Percentiles rank a stretch among this genome's conserved stretches.
Evolutionary conservation across 2,329 filamentous ascomycete genomes (phyloP).

Genomic region (Colletotrichum theobromicola): DNA sequence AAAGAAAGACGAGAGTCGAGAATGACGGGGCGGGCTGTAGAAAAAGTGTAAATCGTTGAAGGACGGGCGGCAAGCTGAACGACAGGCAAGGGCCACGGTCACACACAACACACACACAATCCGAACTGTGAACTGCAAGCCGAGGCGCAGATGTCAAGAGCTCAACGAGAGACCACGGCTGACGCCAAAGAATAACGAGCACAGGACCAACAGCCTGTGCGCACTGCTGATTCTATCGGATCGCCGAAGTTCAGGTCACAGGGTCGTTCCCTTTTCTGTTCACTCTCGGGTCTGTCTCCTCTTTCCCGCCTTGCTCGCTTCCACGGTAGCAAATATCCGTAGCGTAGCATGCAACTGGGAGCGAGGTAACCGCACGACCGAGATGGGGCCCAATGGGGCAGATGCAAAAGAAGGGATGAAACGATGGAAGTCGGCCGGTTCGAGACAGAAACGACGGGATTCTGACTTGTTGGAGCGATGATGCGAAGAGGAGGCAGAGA

Average conservation of each 20-base stretch:
- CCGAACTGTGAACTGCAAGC: neutral
- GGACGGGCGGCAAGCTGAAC: neutral
- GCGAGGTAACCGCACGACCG: constrained; percentile 4
- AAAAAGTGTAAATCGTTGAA: neutral
- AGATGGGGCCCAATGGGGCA: neutral
- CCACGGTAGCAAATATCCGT: neutral
- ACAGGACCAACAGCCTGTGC: neutral
- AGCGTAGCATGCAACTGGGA: neutral
- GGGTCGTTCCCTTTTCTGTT: neutral
- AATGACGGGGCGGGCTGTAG: neutral
- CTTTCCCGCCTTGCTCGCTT: neutral
- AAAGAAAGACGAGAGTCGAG: neutral
- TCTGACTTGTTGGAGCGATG: neutral
- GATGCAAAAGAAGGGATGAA: constrained; percentile 10
- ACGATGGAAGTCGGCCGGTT: constrained; percentile 4
- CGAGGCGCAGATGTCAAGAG: constrained; percentile 6
- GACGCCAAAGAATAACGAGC: neutral
- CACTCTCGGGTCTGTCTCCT: neutral
- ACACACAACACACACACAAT: neutral
- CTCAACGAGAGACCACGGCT: neutral
- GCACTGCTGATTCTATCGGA: neutral
- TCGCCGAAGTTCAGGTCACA: neutral
- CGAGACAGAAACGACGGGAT: neutral
- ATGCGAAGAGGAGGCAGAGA: neutral
- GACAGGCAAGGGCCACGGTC: neutral